phyloP scores from a whole-genome alignment of 176 grass and related monocot genomes.

The Triticum aestivum region DNA sequence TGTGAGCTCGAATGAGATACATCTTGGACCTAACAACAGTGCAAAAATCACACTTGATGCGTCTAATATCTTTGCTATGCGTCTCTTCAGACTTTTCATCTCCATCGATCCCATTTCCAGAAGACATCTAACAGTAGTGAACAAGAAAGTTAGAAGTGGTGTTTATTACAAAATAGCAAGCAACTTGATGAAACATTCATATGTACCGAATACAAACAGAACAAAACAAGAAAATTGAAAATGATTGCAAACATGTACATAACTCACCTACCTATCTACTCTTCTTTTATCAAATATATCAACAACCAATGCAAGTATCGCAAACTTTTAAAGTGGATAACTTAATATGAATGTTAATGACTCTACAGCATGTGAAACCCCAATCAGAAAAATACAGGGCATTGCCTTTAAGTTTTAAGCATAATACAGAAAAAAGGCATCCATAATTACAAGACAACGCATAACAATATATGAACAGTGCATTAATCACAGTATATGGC shows the following conservation, averaged over 20 bases:
- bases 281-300: background rate
- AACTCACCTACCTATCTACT: background rate
- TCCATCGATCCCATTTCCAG: conserved; percentile 19
- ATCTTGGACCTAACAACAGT: conserved; percentile 55
- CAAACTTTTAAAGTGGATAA: background rate
- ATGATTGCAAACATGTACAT: background rate
- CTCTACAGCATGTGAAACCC: background rate
- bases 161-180: background rate
- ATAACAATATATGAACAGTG: background rate
- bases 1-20: conserved; percentile 57
- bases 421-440: background rate
- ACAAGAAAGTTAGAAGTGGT: background rate
- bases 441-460: background rate
- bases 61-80: conserved; percentile 43
- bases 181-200: conserved; percentile 2
- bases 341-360: background rate
- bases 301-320: background rate
- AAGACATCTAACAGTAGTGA: conserved; percentile 40
- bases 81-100: background rate
- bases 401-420: background rate
- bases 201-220: background rate
- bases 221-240: background rate
- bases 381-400: background rate
- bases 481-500: background rate
- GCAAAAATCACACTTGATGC: conserved; percentile 65